Percentiles rank a stretch among this genome's conserved stretches.
These are phyloP conservation scores for Nidula microcarpa DNA, from an alignment of 768 basidiomycete genomes.

Conservation along the genomic window DNA sequence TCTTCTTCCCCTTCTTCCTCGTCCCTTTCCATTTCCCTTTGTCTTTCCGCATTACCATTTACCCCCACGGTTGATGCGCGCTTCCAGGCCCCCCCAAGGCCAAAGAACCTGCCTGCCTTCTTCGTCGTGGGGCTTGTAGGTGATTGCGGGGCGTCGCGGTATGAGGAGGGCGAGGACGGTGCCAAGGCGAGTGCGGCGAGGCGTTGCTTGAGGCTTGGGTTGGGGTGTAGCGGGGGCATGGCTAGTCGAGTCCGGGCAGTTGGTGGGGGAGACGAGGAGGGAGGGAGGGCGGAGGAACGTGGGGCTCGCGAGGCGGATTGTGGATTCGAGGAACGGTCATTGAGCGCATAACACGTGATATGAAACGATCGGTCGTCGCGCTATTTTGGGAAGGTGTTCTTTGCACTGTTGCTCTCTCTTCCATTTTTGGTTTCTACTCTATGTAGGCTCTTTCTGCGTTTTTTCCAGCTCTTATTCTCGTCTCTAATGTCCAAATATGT, in stretches of 20 bases:
- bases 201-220: constrained; percentile 52
- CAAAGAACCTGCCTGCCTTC: neutral
- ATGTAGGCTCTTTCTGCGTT: too few species aligned
- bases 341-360: too few species aligned
- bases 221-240: constrained; percentile 27
- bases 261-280: neutral
- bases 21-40: too few species aligned
- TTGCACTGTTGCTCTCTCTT: too few species aligned
- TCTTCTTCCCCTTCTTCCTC: too few species aligned
- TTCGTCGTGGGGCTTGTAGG: constrained; percentile 4
- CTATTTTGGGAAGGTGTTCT: too few species aligned
- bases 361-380: too few species aligned
- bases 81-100: neutral
- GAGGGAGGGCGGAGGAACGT: neutral
- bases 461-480: too few species aligned
- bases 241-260: neutral
- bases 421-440: too few species aligned
- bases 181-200: constrained; percentile 60
- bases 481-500: too few species aligned
- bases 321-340: too few species aligned
- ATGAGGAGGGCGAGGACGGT: constrained; percentile 43
- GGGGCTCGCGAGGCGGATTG: too few species aligned
- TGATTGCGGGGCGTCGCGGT: constrained; percentile 12
- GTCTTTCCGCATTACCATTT: neutral
- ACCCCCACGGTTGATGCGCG: constrained; percentile 6